phyloP scores from a whole-genome alignment of 1,284 basidiomycete genomes.

The Pascua sp. region DNA sequence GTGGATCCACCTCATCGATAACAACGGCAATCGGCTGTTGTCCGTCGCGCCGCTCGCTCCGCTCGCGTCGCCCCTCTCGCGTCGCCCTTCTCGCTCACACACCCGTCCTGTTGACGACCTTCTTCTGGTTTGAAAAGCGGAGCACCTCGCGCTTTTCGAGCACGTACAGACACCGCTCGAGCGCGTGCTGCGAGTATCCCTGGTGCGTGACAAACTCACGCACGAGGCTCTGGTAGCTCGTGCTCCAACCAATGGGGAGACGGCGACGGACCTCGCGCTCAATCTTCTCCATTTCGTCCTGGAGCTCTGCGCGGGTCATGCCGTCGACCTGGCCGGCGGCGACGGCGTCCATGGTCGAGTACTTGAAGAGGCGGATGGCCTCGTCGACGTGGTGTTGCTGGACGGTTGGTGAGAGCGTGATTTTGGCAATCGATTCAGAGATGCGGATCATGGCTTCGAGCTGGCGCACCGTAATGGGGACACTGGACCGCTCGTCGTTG shows the following conservation, averaged over 20 bases:
- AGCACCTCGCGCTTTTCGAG: slow-evolving; percentile 94
- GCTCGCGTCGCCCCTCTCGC: neutral
- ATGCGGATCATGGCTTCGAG: slow-evolving; percentile 98
- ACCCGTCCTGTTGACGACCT: slow-evolving; percentile 44
- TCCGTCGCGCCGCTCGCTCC: neutral
- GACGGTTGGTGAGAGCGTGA: slow-evolving; percentile 82
- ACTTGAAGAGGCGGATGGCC: slow-evolving; percentile 96
- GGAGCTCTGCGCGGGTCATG: slow-evolving; percentile 83
- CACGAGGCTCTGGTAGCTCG: slow-evolving; percentile 89
- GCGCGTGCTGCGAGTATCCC: slow-evolving; percentile 82
- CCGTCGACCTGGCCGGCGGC: slow-evolving; percentile 84
- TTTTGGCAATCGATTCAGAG: slow-evolving; percentile 92
- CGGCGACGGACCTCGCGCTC: slow-evolving; percentile 85
- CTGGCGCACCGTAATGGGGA: slow-evolving; percentile 97
- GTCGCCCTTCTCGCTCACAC: slow-evolving; percentile 23
- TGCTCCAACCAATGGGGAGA: slow-evolving; percentile 94
- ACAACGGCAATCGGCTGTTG: no score
- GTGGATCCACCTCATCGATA: no score
- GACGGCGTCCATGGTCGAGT: slow-evolving; percentile 98
- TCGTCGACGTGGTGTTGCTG: slow-evolving; percentile 95
- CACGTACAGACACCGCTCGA: slow-evolving; percentile 87
- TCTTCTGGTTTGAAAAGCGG: slow-evolving; percentile 72
- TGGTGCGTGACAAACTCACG: slow-evolving; percentile 93
- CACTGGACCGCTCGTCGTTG: slow-evolving; percentile 95
- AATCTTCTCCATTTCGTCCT: slow-evolving; percentile 89